Evolutionary conservation across 352 stramenopile species (phyloP), one percentile per base, ranked within the genome.

Genomic region (Pythium brachiatum): DNA sequence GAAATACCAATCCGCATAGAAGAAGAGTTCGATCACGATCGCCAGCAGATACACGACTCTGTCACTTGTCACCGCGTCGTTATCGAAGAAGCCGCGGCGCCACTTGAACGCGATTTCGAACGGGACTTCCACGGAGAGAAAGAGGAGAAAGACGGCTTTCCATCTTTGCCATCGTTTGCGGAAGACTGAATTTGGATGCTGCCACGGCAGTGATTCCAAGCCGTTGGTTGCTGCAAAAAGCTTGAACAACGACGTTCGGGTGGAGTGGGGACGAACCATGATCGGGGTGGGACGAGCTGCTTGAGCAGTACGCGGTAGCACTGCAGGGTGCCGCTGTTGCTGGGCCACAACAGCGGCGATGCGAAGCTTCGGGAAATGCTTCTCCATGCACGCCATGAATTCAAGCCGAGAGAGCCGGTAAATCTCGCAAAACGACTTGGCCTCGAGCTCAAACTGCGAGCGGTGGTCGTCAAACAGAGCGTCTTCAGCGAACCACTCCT

Each of bases 1-100:
- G 6, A 89, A 72, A 32, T 71, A 74, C n/a, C 83, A 61, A 32
- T 92, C 80, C 1, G 62, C 44, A 21, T 86, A 80, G 60, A 90
- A 92, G 59, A 90, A 90, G 0, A 81, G 26, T 44, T 92, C 82
- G 16, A 81, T 63, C 1, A 61, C 15, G 1, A 83, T 26, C 1
- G 73, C 53, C 1, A 68, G 20, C 5, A 76, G 39, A 53, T 82
- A 90, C 18, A 62, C 53, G 2, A 59, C 23, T 27, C 66, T 23
- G 36, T 88, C 75, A 21, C 78, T 47, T 5, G 39, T 43, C 23
- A 66, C 47, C 0, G 69, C 68, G 1, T 76, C 71, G 0, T 68
- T 63, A 2, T 64, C 72, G 26, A 64, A 54, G 20, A 64, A 64
- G 11, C 62, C 62, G 4, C 51, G 15, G 0, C 64, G 58, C 59